phyloP scores from a whole-genome alignment of 2,329 filamentous ascomycete genomes.

The Trichophyton mentagrophytes region DNA sequence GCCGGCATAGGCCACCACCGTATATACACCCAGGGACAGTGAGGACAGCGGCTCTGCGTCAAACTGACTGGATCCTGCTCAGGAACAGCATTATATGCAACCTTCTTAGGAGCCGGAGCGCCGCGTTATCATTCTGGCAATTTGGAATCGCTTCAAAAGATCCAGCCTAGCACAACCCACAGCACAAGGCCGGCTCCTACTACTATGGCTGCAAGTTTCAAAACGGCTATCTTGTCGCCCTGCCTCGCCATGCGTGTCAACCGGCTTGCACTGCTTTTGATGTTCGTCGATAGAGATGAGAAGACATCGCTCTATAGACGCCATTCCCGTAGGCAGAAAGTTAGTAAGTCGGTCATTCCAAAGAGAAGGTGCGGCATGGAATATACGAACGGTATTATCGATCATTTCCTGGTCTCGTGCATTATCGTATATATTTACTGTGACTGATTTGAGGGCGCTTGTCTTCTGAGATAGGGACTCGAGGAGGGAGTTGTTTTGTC shows the following conservation, averaged over 20 bases:
- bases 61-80: too few relatives aligned
- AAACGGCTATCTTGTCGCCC: conserved; percentile 79
- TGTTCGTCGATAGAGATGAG: conserved; percentile 65
- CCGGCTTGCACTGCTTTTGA: conserved; percentile 72
- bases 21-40: too few relatives aligned
- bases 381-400: conserved; percentile 63
- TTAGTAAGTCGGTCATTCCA: background rate
- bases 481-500: conserved; percentile 87
- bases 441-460: conserved; percentile 80
- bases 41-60: too few relatives aligned
- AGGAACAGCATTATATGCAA: background rate
- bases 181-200: conserved; percentile 59
- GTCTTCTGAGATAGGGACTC: conserved; percentile 86
- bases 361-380: background rate
- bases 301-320: conserved; percentile 66
- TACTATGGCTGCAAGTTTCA: conserved; percentile 79
- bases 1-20: too few relatives aligned
- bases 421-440: conserved; percentile 95
- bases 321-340: background rate
- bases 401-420: conserved; percentile 79
- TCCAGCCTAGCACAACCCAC: conserved; percentile 57
- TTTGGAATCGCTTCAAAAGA: conserved; percentile 38
- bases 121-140: too few relatives aligned
- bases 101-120: background rate
- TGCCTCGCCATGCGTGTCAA: conserved; percentile 80